Conservation (phyloP, 108 stramenopile genomes). For the Skeletonema potamos region DNA sequence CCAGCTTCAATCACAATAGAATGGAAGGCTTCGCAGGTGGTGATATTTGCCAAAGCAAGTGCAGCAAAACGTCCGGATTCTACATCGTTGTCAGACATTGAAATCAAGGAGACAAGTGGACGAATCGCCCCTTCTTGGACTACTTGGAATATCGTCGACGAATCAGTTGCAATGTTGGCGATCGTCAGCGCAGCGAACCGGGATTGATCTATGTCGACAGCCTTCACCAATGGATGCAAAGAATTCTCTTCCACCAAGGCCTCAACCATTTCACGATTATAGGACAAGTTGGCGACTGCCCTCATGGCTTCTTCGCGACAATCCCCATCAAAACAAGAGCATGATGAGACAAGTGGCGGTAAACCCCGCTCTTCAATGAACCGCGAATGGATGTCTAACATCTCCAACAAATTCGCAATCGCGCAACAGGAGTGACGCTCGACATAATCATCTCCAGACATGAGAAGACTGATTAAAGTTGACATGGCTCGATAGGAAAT, state of each 20-base stretch:
- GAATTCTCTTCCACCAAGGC: constrained; percentile 59
- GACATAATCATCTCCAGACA: constrained; percentile 67
- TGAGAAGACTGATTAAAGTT: constrained; percentile 68
- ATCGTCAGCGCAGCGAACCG: constrained; percentile 76
- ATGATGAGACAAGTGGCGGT: constrained; percentile 66
- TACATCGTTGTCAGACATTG: constrained; percentile 7
- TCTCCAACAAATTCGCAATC: constrained; percentile 79
- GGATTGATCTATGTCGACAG: constrained; percentile 59
- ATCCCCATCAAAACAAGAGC: constrained; percentile 49
- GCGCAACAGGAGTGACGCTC: constrained; percentile 81
- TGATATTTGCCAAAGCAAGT: constrained; percentile 80
- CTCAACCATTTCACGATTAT: constrained; percentile 79
- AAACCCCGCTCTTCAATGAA: constrained; percentile 77
- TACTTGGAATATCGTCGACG: constrained; percentile 71
- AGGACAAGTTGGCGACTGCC: constrained; percentile 77
- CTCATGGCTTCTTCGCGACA: constrained; percentile 68
- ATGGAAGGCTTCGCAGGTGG: constrained; percentile 74
- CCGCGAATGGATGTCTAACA: constrained; percentile 65
- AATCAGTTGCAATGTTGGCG: constrained; percentile 81
- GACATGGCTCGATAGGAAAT: constrained; percentile 78
- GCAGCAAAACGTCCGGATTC: constrained; percentile 57
- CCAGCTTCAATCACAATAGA: constrained; percentile 64
- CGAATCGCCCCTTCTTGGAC: constrained; percentile 80
- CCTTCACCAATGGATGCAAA: constrained; percentile 62
- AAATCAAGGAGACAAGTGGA: constrained; percentile 57